phyloP scores from a whole-genome alignment of 768 basidiomycete species.

The Tylopilus felleus region DNA sequence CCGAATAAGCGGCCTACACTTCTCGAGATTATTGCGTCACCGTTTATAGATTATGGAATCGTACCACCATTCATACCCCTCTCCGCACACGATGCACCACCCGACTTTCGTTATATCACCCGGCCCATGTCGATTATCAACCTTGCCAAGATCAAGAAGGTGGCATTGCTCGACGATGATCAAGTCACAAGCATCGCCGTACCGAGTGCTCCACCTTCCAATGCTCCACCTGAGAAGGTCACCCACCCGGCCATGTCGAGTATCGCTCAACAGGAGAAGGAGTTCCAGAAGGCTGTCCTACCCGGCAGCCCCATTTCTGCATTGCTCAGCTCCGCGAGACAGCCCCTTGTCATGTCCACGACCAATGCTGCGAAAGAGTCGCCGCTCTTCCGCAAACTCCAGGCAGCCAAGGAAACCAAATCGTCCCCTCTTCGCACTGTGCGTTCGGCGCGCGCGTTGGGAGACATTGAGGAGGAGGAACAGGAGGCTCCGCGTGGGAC shows the following conservation, averaged over 20 bases:
- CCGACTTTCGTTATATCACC: constrained; percentile 71
- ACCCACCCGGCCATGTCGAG: constrained; percentile 51
- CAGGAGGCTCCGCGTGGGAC: constrained; percentile 38
- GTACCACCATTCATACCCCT: constrained; percentile 80
- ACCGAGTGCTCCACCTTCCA: constrained; percentile 34
- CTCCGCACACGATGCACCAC: constrained; percentile 70
- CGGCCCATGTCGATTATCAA: constrained; percentile 62
- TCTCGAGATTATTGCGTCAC: constrained; percentile 78
- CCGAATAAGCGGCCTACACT: constrained; percentile 81
- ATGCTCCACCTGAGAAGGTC: constrained; percentile 16
- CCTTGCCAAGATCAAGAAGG: constrained; percentile 61
- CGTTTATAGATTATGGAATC: constrained; percentile 78
- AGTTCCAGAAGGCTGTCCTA: constrained; percentile 94
- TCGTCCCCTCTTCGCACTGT: constrained; percentile 52
- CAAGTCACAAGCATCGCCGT: constrained; percentile 42
- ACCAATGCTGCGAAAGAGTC: constrained; percentile 38
- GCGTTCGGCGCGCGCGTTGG: constrained; percentile 38
- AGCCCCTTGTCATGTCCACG: constrained; percentile 75
- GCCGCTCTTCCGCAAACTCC: constrained; percentile 49
- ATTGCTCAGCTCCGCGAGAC: constrained; percentile 81
- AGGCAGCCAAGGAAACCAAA: constrained; percentile 47
- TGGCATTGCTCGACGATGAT: constrained; percentile 64
- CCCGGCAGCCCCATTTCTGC: constrained; percentile 94
- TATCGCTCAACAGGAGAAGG: constrained; percentile 86
- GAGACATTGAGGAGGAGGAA: constrained; percentile 47